Evolutionary conservation across 495 filamentous ascomycete species (phyloP), one percentile per base, ranked within the genome.

Genomic region (Daldinia childiae): DNA sequence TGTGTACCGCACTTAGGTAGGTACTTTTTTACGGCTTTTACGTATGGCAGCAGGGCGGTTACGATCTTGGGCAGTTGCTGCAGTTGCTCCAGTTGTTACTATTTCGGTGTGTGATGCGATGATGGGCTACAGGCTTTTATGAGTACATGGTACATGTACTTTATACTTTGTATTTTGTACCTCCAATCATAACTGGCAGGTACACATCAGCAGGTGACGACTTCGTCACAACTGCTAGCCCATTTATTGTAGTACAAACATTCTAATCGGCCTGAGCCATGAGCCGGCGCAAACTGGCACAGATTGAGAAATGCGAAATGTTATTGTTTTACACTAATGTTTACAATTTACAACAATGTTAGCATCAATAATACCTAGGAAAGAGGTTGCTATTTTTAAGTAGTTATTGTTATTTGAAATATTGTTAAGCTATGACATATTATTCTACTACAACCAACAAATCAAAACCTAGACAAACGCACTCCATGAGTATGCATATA

Each of bases 31-130:
- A n/a, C n/a, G n/a, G n/a, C 43, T 48, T 48, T 24, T 9, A 48
- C 43, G 43, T 48, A 11, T 48, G 43, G 19, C 8, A 24, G 43
- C 17, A 48, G 43, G 43, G 43, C 43, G 43, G 43, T 48, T 48
- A 48, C 17, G 26, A 27, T 54, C 32, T 58, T 58, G 30, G 55
- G 55, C 55, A 24, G 11, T 24, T 36, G 17, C 17, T 34, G n/a
- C n/a, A n/a, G n/a, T n/a, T n/a, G n/a, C n/a, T n/a, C n/a, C 55
- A 24, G 11, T 24, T 36, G 17, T 11, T 34, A 15, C n/a, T 39
- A 39, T 36, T 58, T 58, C 19, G 55, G 55, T 58, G 55, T 39
- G 55, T 58, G 12, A 41, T 36, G 17, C 19, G 32, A 39, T 58
- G 32, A 58, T 39, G 30, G 43, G 43, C 43, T 48, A 48, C 43